Percentiles rank a stretch among this genome's conserved stretches.
These are phyloP conservation scores for Allium fistulosum DNA, from an alignment of 106 monocot genomes.

Conservation along the genomic window DNA sequence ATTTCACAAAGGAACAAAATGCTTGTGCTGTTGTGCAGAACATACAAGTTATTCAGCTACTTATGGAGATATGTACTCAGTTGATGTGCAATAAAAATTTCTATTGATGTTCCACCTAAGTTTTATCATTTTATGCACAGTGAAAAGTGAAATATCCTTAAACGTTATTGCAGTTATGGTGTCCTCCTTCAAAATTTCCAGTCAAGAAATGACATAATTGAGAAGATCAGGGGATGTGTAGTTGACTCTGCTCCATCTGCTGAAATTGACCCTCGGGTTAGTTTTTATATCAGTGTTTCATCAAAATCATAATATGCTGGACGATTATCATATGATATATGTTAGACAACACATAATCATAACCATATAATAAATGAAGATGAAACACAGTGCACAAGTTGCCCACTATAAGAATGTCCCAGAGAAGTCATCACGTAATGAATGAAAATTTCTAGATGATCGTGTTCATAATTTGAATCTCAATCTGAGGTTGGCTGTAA, in stretches of 20 bases:
- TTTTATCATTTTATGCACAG: background rate
- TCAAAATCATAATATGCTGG: background rate
- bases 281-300: slow-evolving; percentile 3
- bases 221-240: slow-evolving; percentile 86
- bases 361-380: background rate
- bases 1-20: background rate
- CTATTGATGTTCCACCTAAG: background rate
- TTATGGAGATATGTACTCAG: background rate
- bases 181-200: slow-evolving; percentile 61
- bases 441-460: too few relatives aligned
- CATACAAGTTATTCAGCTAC: background rate
- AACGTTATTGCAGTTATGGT: slow-evolving; percentile 64
- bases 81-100: background rate
- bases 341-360: background rate
- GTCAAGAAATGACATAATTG: slow-evolving; percentile 51
- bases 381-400: background rate
- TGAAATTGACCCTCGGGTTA: slow-evolving; percentile 78
- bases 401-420: background rate
- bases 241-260: slow-evolving; percentile 84
- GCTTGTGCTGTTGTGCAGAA: background rate
- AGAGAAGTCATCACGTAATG: too few relatives aligned
- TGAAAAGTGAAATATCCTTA: background rate
- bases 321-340: background rate
- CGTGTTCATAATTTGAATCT: too few relatives aligned
- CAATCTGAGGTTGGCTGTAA: too few relatives aligned